Conservation (phyloP, 441 rosid species). For the Erodium texanum region DNA sequence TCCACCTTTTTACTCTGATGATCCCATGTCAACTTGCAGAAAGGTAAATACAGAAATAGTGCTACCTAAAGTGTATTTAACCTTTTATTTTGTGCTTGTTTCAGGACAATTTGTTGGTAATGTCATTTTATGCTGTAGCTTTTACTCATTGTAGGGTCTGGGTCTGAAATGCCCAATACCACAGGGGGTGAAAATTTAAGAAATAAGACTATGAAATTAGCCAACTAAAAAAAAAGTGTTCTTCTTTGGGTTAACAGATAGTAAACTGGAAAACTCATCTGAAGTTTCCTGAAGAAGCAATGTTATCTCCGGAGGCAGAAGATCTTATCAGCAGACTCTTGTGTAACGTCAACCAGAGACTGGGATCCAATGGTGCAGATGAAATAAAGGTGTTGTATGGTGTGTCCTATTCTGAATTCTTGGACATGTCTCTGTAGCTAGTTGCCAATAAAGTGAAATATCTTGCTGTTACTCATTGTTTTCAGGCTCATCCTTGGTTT, state of each 20-base stretch:
- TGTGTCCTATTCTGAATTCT: conserved; percentile 3
- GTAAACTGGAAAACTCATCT: conserved; percentile 50
- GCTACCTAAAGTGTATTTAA: neutral
- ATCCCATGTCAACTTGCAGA: conserved; percentile 24
- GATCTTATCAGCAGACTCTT: conserved; percentile 50
- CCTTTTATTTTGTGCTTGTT: neutral
- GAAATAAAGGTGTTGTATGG: conserved; percentile 41
- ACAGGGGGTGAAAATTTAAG: too few species aligned
- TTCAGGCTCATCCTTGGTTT: conserved; percentile 54
- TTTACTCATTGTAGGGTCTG: too few species aligned
- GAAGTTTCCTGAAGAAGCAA: conserved; percentile 51
- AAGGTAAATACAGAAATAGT: conserved; percentile 18
- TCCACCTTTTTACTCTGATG: conserved; percentile 24
- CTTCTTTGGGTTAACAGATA: conserved; percentile 26
- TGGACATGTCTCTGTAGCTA: neutral
- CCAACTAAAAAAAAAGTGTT: neutral
- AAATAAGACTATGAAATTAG: too few species aligned
- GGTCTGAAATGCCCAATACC: too few species aligned
- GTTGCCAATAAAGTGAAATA: neutral
- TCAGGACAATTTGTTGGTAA: neutral
- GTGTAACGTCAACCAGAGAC: conserved; percentile 50
- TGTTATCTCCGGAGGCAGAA: conserved; percentile 44
- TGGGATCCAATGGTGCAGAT: conserved; percentile 48
- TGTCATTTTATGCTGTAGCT: neutral
- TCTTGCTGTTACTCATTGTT: neutral